These are phyloP conservation scores for Hypoxylon lienhwacheense DNA, from an alignment of 495 filamentous ascomycete genomes.

Conservation along the genomic window DNA sequence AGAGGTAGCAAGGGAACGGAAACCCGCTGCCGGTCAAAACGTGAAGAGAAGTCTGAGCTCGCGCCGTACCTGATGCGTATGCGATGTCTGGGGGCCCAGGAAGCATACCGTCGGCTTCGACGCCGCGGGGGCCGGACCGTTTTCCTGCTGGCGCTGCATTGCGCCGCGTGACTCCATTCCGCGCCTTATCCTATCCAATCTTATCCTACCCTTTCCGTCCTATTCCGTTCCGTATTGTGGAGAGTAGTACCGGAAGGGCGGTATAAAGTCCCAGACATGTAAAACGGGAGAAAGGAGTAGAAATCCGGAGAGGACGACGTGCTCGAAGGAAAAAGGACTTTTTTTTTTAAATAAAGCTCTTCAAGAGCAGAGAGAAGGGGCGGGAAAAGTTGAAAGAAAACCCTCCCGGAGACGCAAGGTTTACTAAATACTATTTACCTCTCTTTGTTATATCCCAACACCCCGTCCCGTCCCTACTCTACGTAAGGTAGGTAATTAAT, in stretches of 20 bases:
- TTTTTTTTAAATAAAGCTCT: too few relatives aligned
- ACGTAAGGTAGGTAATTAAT: too few relatives aligned
- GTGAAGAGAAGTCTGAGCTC: neutral
- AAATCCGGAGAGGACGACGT: neutral
- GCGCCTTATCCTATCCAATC: too few relatives aligned
- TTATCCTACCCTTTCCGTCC: neutral
- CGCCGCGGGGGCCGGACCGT: neutral
- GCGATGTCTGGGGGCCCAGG: slow-evolving; percentile 80
- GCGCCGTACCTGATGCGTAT: slow-evolving; percentile 81
- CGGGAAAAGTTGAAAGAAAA: too few relatives aligned
- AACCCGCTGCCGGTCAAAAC: neutral
- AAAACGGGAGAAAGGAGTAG: neutral
- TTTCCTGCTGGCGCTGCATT: neutral
- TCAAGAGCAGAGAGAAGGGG: neutral
- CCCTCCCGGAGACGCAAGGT: too few relatives aligned
- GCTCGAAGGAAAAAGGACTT: too few relatives aligned
- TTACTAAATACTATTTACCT: too few relatives aligned
- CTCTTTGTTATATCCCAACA: too few relatives aligned
- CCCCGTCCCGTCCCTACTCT: too few relatives aligned
- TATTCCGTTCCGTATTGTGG: neutral
- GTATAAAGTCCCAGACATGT: neutral
- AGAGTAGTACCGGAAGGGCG: neutral
- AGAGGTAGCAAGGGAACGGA: neutral
- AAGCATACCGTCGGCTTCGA: slow-evolving; percentile 63
- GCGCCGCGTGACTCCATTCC: slow-evolving; percentile 21